Conservation (phyloP, 768 basidiomycete genomes). For the Imleria badia region DNA sequence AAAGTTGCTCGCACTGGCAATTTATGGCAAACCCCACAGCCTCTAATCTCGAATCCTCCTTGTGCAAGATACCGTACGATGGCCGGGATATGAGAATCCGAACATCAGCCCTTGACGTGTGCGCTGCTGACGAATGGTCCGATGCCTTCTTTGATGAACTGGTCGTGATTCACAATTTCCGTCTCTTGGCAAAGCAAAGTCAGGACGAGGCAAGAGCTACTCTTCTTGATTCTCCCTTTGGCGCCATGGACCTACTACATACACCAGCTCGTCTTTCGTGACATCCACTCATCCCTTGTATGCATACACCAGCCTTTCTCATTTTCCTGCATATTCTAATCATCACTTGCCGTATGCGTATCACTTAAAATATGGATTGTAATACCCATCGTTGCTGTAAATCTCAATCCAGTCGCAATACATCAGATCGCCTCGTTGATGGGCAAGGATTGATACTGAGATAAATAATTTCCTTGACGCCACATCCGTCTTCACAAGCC, state of each 20-base stretch:
- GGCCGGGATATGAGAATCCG: slow-evolving; percentile 48
- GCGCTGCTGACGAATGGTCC: slow-evolving; percentile 50
- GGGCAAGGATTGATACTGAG: slow-evolving; percentile 18
- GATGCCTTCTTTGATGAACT: slow-evolving; percentile 63
- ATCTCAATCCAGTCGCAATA: slow-evolving; percentile 20
- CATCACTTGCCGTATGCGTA: slow-evolving; percentile 30
- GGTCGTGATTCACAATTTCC: slow-evolving; percentile 56
- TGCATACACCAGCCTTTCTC: slow-evolving; percentile 29
- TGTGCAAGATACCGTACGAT: slow-evolving; percentile 36
- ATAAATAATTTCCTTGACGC: slow-evolving; percentile 10
- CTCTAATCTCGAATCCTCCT: slow-evolving; percentile 35
- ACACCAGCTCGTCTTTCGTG: slow-evolving; percentile 19
- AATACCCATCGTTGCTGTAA: slow-evolving; percentile 35
- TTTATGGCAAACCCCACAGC: slow-evolving; percentile 35
- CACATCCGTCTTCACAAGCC: slow-evolving; percentile 30
- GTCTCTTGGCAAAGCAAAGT: slow-evolving; percentile 37
- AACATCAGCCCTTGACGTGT: slow-evolving; percentile 45
- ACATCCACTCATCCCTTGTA: slow-evolving; percentile 29
- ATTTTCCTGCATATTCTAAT: slow-evolving; percentile 38
- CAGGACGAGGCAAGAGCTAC: slow-evolving; percentile 35
- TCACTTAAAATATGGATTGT: slow-evolving; percentile 32
- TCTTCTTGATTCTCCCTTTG: slow-evolving; percentile 24
- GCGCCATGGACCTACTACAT: slow-evolving; percentile 24
- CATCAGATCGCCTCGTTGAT: slow-evolving; percentile 20
- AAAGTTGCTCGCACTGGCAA: slow-evolving; percentile 42